Percentiles rank a stretch among this genome's conserved stretches.
Evolutionary conservation across 345 rosid genomes (phyloP).

Genomic region (Pistacia vera): DNA sequence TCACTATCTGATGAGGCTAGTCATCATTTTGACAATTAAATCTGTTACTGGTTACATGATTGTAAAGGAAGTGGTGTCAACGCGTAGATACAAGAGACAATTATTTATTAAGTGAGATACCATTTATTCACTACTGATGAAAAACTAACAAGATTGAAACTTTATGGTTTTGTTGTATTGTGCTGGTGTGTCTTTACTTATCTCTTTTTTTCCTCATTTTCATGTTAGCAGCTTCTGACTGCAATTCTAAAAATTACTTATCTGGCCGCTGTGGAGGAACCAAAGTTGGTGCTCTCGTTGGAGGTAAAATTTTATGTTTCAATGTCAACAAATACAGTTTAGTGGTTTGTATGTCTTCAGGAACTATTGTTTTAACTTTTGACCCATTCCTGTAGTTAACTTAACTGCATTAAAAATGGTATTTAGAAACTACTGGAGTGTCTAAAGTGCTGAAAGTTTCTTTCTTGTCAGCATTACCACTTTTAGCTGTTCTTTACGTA

Average conservation of each 20-base stretch:
- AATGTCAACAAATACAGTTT: too few relatives aligned
- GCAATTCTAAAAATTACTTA: constrained; percentile 43
- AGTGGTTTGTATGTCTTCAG: neutral
- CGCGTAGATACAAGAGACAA: neutral
- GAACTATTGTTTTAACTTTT: neutral
- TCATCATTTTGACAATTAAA: neutral
- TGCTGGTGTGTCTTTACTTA: constrained; percentile 20
- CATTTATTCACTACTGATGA: neutral
- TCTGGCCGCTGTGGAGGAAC: constrained; percentile 48
- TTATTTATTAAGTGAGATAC: neutral
- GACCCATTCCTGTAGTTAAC: neutral
- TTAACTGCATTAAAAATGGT: neutral
- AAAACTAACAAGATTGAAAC: neutral
- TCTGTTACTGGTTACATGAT: neutral
- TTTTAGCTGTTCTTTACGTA: neutral
- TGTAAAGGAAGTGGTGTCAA: neutral
- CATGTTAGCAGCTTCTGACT: constrained; percentile 32
- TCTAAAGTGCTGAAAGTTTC: neutral
- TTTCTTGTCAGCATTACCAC: neutral
- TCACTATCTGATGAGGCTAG: neutral
- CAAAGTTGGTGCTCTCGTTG: constrained; percentile 51
- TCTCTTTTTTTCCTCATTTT: neutral
- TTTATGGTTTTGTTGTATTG: neutral
- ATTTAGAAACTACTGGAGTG: neutral
- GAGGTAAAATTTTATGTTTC: constrained; percentile 51